phyloP scores from a whole-genome alignment of 2,329 filamentous ascomycete genomes.

The Colletotrichum karsti region DNA sequence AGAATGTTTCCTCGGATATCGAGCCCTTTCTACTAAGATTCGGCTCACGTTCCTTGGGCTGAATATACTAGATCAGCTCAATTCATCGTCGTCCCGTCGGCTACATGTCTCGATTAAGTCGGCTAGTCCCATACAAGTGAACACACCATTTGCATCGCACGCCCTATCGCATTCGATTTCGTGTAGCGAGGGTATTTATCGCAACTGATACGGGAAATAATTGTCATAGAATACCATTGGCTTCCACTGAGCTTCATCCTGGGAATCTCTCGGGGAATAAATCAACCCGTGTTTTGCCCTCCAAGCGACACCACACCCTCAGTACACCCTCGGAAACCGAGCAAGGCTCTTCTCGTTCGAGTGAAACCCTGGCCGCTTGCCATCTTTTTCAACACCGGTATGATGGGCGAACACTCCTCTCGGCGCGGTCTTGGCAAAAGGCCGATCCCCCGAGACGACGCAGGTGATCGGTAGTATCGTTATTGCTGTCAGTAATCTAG shows the following conservation, averaged over 20 bases:
- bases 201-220: no score
- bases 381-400: background rate
- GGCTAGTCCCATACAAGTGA: background rate
- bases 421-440: constrained; percentile 5
- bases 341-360: background rate
- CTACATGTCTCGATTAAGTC: background rate
- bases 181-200: no score
- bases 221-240: no score
- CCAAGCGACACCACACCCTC: background rate
- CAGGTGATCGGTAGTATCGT: no score
- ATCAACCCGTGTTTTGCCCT: background rate
- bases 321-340: background rate
- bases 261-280: background rate
- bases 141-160: background rate
- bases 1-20: background rate
- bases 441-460: constrained; percentile 4
- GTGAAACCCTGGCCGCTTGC: background rate
- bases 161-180: background rate
- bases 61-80: no score
- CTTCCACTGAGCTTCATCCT: background rate
- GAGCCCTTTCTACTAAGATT: background rate
- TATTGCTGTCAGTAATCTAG: no score
- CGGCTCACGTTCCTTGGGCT: background rate
- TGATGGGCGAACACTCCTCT: constrained; percentile 5
- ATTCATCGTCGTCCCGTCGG: background rate